Conservation (phyloP, 345 rosid species). For the Kernera saxatilis region DNA sequence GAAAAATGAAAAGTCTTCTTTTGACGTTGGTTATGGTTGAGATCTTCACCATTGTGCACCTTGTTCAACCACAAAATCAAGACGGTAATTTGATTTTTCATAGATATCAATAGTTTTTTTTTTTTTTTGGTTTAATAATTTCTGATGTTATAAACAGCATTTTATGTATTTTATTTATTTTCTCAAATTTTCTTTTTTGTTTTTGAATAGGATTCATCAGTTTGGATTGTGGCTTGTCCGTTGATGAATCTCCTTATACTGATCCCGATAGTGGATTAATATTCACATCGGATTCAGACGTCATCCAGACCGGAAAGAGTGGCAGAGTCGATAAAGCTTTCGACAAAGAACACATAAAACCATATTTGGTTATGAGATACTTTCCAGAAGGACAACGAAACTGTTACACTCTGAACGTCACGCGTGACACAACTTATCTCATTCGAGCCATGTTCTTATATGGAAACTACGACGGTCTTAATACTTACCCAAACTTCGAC, state of each 20-base stretch:
- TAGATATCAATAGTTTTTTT: neutral
- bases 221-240: conserved; percentile 32
- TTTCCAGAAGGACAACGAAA: conserved; percentile 33
- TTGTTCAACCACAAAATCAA: neutral
- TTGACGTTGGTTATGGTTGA: too few species aligned
- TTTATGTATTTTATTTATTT: neutral
- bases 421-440: conserved; percentile 16
- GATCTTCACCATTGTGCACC: neutral
- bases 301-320: conserved; percentile 20
- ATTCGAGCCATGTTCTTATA: conserved; percentile 26
- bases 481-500: conserved; percentile 25
- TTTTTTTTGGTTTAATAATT: too few species aligned
- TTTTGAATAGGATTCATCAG: conserved; percentile 31
- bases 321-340: neutral
- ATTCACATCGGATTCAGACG: conserved; percentile 20
- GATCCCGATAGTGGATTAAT: neutral
- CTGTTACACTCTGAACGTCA: conserved; percentile 27
- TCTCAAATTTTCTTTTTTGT: neutral
- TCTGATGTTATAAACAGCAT: too few species aligned
- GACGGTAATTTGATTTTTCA: neutral
- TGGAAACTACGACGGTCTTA: conserved; percentile 36
- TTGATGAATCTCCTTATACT: neutral
- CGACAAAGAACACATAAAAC: neutral
- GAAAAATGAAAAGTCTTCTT: too few species aligned
- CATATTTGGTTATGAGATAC: conserved; percentile 1